A percentile compares a stretch with the other conserved stretches of the same genome.
These are phyloP conservation scores for Rhizopus microsporus DNA, from an alignment of 371 early-diverging fungal species.

Conservation along the genomic window DNA sequence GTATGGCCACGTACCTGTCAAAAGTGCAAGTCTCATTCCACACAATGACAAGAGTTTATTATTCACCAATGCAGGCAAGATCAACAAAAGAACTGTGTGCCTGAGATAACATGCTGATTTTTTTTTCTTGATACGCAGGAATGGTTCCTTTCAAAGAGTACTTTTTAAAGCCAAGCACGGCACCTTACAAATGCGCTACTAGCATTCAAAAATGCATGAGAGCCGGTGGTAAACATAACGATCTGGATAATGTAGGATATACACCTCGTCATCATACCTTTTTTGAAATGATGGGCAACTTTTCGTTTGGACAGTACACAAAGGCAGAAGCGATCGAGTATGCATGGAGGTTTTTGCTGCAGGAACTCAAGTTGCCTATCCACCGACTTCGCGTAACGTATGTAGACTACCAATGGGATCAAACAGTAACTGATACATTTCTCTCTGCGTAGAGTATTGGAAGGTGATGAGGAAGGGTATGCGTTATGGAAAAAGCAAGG, in stretches of 20 bases:
- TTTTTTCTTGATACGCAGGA: slow-evolving; percentile 41
- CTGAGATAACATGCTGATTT: neutral
- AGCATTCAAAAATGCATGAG: slow-evolving; percentile 77
- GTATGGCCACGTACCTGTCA: slow-evolving; percentile 47
- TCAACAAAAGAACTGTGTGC: neutral
- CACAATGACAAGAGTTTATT: slow-evolving; percentile 71
- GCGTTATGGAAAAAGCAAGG: slow-evolving; percentile 68
- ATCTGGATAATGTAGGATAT: slow-evolving; percentile 79
- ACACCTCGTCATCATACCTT: slow-evolving; percentile 83
- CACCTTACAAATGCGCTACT: slow-evolving; percentile 64
- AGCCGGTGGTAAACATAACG: slow-evolving; percentile 85
- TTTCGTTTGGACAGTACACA: slow-evolving; percentile 73
- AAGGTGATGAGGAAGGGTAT: slow-evolving; percentile 66
- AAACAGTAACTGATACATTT: neutral
- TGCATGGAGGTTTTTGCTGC: slow-evolving; percentile 74
- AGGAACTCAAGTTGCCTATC: slow-evolving; percentile 62
- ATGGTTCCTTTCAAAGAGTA: slow-evolving; percentile 82
- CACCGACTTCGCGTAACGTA: slow-evolving; percentile 70
- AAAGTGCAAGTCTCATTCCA: slow-evolving; percentile 66
- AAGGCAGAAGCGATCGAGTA: slow-evolving; percentile 64
- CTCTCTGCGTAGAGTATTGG: slow-evolving; percentile 53
- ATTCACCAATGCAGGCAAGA: slow-evolving; percentile 76
- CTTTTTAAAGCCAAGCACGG: slow-evolving; percentile 64
- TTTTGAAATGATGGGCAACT: slow-evolving; percentile 87
- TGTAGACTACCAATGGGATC: slow-evolving; percentile 8